Percentiles rank a stretch among this genome's conserved stretches.
Evolutionary conservation across 2,329 filamentous ascomycete genomes (phyloP).

Genomic region (Tolypocladium capitatum): DNA sequence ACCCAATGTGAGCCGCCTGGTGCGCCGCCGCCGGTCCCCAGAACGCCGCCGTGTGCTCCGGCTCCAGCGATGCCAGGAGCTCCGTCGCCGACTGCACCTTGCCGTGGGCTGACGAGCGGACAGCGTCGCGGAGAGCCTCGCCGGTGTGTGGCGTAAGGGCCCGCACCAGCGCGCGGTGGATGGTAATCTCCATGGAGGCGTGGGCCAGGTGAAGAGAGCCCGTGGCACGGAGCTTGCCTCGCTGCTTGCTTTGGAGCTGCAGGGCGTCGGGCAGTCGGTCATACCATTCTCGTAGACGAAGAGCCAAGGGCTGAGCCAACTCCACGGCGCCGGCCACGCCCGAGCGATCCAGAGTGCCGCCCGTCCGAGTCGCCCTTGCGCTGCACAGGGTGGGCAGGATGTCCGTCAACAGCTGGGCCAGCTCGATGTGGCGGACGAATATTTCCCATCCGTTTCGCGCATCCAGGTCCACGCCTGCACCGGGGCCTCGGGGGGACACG

Average conservation of each 20-base stretch:
- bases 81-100: conserved; percentile 26
- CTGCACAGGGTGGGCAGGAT: conserved; percentile 36
- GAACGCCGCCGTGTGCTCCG: conserved; percentile 31
- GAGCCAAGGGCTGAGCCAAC: conserved; percentile 18
- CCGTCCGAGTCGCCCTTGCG: conserved; percentile 15
- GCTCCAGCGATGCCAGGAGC: conserved; percentile 26
- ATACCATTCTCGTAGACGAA: conserved; percentile 29
- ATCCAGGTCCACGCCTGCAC: conserved; percentile 25
- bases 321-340: conserved; percentile 20
- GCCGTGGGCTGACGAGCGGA: conserved; percentile 24
- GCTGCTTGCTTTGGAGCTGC: conserved; percentile 27
- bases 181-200: conserved; percentile 35
- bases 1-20: conserved; percentile 28
- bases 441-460: conserved; percentile 31
- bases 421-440: conserved; percentile 35
- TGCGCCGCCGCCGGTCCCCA: conserved; percentile 32
- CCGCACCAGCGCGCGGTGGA: conserved; percentile 35
- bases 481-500: conserved; percentile 19
- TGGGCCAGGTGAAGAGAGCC: conserved; percentile 37
- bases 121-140: conserved; percentile 14
- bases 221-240: conserved; percentile 26
- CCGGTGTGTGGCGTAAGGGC: conserved; percentile 22
- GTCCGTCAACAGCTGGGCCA: conserved; percentile 37
- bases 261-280: conserved; percentile 29
- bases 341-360: conserved; percentile 17